Conservation (phyloP, 208 protist species). For the Perkinsela sp. region DNA sequence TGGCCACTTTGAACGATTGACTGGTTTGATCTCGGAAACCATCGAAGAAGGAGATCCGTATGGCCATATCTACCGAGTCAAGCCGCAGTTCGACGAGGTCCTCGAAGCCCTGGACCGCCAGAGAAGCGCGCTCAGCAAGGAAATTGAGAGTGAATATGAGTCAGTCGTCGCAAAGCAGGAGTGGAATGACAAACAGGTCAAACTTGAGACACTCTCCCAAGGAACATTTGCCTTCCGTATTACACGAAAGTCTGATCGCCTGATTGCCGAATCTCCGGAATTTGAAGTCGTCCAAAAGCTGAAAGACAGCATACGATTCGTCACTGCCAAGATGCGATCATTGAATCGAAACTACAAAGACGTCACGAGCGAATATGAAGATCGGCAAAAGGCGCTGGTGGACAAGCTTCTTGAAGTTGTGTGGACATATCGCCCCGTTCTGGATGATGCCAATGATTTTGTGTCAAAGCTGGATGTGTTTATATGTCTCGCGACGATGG, state of each 20-base stretch:
- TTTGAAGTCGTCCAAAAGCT: conserved; percentile 43
- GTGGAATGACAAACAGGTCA: conserved; percentile 61
- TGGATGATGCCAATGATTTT: conserved; percentile 71
- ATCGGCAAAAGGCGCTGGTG: conserved; percentile 48
- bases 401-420: conserved; percentile 65
- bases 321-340: conserved; percentile 14
- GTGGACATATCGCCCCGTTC: conserved; percentile 66
- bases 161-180: conserved; percentile 21
- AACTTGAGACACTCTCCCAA: conserved; percentile 47
- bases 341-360: conserved; percentile 44
- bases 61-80: conserved; percentile 40
- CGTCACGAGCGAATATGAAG: conserved; percentile 30
- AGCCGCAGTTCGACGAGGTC: conserved; percentile 71
- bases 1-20: conserved; percentile 37
- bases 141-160: conserved; percentile 41
- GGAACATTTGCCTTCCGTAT: conserved; percentile 69
- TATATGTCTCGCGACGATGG: conserved; percentile 52
- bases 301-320: conserved; percentile 82
- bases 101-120: conserved; percentile 44
- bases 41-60: conserved; percentile 28
- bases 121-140: conserved; percentile 13
- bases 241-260: conserved; percentile 56
- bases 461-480: conserved; percentile 80
- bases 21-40: conserved; percentile 35
- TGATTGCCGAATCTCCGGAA: conserved; percentile 36